Base-by-base conservation (phyloP, 1,139 yeast genomes). In the Suhomyces ambrosiae region DNA sequence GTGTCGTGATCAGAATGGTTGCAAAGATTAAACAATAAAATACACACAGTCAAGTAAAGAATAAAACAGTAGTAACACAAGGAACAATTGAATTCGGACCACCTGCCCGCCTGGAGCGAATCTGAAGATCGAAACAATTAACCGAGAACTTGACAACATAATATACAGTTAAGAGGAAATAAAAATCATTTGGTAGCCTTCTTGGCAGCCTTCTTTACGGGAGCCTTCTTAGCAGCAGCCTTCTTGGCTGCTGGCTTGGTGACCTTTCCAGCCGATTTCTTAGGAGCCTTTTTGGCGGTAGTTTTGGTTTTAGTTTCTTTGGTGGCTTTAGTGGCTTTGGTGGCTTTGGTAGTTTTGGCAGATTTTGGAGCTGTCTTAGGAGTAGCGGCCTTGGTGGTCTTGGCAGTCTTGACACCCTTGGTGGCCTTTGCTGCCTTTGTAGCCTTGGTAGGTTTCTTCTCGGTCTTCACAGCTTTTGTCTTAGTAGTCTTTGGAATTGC, bases 391-490 rank as follows among this genome's bases (percentile, higher is more conserved):
- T 60, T 58, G 24, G 60, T 51, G 13, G 51, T 46, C 42, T 48
- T 60, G 27, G 52, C 45, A 21, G 65, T 51, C 45, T 60, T 58
- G 49, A 58, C 54, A 37, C 45, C 34, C 25, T 35, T 39, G 27
- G 38, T 21, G 8, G 18, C 22, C 13, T 31, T 37, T 14, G 47
- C 35, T 4, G 45, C 38, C 37, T 45, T 48, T 30, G 45, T 52
- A 7, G 49, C 45, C 36, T 45, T 43, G 12, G 48, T 35, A 11
- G 47, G 49, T 38, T 45, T 48, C 32, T 47, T 44, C 14, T 27
- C 33, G 8, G 33, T 33, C 35, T 26, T 28, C 31, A 33, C 28
- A 19, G 37, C 22, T 33, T 32, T 33, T 8, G 33, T 24, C 30
- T 40, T 42, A 17, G 45, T 38, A 16, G 52, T 45, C 37, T 45